These are phyloP conservation scores for Wakefieldia striispora DNA, from an alignment of 768 basidiomycete species.

Conservation along the genomic window DNA sequence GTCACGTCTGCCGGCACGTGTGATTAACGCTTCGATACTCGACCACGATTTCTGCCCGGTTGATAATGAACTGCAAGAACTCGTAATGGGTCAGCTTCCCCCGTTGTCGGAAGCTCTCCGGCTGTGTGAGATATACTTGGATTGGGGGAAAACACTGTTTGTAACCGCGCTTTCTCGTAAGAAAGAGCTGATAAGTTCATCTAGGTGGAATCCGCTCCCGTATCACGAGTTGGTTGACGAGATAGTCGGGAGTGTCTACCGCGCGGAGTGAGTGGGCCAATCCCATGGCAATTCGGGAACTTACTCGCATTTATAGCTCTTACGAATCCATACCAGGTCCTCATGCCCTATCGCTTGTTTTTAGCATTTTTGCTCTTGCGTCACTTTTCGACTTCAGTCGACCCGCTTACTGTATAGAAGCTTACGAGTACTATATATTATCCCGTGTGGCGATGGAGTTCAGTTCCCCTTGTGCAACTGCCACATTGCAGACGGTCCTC, in stretches of 20 bases:
- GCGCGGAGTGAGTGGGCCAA: conserved; percentile 40
- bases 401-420: conserved; percentile 49
- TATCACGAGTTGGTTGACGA: conserved; percentile 57
- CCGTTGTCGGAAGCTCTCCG: conserved; percentile 55
- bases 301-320: conserved; percentile 30
- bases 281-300: background rate
- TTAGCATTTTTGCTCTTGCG: conserved; percentile 64
- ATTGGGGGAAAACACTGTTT: conserved; percentile 58
- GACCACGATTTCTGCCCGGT: conserved; percentile 32
- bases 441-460: conserved; percentile 52
- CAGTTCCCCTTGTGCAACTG: conserved; percentile 42
- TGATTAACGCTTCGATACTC: conserved; percentile 37
- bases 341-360: conserved; percentile 62
- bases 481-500: conserved; percentile 56
- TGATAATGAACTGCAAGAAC: conserved; percentile 37
- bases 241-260: conserved; percentile 53
- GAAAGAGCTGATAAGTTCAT: background rate
- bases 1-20: conserved; percentile 40
- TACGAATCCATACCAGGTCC: conserved; percentile 39
- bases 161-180: conserved; percentile 17
- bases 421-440: conserved; percentile 62
- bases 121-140: conserved; percentile 64
- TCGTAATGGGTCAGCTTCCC: conserved; percentile 52
- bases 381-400: conserved; percentile 54
- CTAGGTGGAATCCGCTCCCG: conserved; percentile 55